These are phyloP conservation scores for Ustilago lituana DNA, from an alignment of 1,284 basidiomycete genomes.

Conservation along the genomic window DNA sequence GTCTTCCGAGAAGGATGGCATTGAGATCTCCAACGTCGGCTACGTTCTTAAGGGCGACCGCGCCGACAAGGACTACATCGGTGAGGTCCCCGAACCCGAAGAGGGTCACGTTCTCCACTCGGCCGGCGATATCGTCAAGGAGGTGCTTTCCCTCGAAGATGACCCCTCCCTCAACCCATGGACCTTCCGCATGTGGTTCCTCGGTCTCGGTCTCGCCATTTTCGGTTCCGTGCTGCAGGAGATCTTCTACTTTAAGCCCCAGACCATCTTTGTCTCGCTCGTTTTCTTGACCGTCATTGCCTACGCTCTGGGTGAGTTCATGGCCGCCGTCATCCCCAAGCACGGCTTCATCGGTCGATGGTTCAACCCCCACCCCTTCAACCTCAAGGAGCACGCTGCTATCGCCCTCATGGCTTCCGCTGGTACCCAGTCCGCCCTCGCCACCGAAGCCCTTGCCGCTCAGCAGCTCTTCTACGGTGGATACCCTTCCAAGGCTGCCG, in stretches of 20 bases:
- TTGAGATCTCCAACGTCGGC: conserved; percentile 21
- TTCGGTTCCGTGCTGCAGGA: conserved; percentile 27
- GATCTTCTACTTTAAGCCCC: conserved; percentile 39
- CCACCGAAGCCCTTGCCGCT: conserved; percentile 31
- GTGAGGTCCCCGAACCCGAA: neutral
- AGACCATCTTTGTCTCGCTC: conserved; percentile 20
- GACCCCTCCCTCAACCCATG: conserved; percentile 31
- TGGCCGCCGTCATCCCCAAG: conserved; percentile 20
- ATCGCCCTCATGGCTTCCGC: conserved; percentile 32
- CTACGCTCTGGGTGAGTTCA: conserved; percentile 22
- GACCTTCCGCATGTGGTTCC: conserved; percentile 36
- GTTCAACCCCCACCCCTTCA: conserved; percentile 33
- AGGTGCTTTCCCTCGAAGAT: conserved; percentile 26
- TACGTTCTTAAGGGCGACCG: conserved; percentile 26
- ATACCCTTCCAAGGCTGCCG: conserved; percentile 28
- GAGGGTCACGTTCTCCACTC: conserved; percentile 19
- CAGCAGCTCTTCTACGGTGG: conserved; percentile 45
- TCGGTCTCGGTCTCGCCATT: conserved; percentile 24
- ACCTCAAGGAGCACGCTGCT: conserved; percentile 39
- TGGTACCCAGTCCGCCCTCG: conserved; percentile 23
- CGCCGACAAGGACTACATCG: conserved; percentile 11
- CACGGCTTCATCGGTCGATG: conserved; percentile 11
- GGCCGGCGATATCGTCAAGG: conserved; percentile 24
- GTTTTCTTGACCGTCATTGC: conserved; percentile 35
- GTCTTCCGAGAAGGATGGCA: conserved; percentile 13